phyloP scores from a whole-genome alignment of 2,329 filamentous ascomycete species.

The Fusarium sp. region DNA sequence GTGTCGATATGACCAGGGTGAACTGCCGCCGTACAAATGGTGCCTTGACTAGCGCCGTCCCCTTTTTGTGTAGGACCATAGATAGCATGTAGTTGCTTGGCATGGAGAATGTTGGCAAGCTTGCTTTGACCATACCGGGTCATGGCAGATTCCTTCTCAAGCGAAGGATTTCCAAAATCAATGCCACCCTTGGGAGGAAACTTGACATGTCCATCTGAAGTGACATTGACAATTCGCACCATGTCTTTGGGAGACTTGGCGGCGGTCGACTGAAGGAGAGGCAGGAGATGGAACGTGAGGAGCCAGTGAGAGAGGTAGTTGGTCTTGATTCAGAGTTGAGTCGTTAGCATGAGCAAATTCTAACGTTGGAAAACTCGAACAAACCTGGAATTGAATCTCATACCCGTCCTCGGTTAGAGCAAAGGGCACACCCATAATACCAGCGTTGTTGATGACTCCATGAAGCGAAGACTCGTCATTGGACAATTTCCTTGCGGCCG shows the following conservation, averaged over 20 bases:
- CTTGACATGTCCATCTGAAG: slow-evolving; percentile 35
- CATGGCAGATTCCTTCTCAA: slow-evolving; percentile 16
- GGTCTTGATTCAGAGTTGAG: slow-evolving; percentile 42
- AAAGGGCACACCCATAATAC: slow-evolving; percentile 52
- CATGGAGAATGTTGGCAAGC: slow-evolving; percentile 20
- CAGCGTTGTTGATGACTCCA: slow-evolving; percentile 57
- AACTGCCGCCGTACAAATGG: not conserved
- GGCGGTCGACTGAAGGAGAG: slow-evolving; percentile 51
- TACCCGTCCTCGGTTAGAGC: slow-evolving; percentile 11
- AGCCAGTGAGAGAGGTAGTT: slow-evolving; percentile 60
- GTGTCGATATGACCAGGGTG: slow-evolving; percentile 2
- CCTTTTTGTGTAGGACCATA: not conserved
- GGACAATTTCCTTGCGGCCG: slow-evolving; percentile 49
- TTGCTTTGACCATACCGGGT: slow-evolving; percentile 17
- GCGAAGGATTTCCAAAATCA: slow-evolving; percentile 29
- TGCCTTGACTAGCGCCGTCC: not conserved
- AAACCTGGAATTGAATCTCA: slow-evolving; percentile 47
- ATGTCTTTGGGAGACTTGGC: slow-evolving; percentile 13
- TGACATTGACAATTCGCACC: slow-evolving; percentile 39
- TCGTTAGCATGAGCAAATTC: not conserved
- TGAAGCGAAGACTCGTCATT: slow-evolving; percentile 46
- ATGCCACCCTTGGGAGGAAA: slow-evolving; percentile 34
- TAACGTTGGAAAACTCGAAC: not conserved
- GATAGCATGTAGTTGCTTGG: slow-evolving; percentile 1
- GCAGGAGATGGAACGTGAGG: slow-evolving; percentile 54